These are phyloP conservation scores for Hippophae rhamnoides DNA, from an alignment of 306 rosid genomes.

Conservation along the genomic window DNA sequence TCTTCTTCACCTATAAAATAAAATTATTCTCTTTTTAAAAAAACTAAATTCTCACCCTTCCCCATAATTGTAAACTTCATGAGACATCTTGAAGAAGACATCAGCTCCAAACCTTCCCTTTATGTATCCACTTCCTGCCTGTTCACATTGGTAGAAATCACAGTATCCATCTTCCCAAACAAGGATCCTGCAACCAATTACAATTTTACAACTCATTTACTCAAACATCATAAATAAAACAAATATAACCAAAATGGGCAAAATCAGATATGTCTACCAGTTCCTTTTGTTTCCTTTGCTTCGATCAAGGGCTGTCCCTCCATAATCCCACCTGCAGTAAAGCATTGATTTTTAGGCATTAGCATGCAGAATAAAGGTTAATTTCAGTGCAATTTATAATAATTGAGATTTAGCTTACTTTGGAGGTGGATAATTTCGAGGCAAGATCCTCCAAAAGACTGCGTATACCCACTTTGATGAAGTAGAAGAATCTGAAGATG, in stretches of 20 bases:
- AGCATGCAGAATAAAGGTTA: neutral
- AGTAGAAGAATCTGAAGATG: constrained; percentile 38
- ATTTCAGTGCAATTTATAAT: neutral
- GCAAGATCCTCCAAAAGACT: constrained; percentile 77
- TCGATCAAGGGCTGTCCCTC: constrained; percentile 65
- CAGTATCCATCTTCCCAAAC: constrained; percentile 98
- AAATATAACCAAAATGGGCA: neutral
- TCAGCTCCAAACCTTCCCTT: constrained; percentile 66
- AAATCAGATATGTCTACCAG: constrained; percentile 36
- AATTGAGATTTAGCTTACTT: constrained; percentile 30
- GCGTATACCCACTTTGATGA: constrained; percentile 88
- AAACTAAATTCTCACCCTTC: constrained; percentile 54
- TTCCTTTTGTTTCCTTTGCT: constrained; percentile 83
- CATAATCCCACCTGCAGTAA: constrained; percentile 80
- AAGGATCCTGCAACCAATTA: constrained; percentile 51
- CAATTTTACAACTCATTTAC: neutral
- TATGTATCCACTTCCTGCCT: constrained; percentile 37
- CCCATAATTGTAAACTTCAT: constrained; percentile 87
- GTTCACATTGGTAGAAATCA: constrained; percentile 71
- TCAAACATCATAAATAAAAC: neutral
- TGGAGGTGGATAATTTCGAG: constrained; percentile 87
- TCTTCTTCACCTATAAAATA: neutral
- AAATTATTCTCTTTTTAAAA: too few relatives aligned
- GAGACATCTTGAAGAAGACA: constrained; percentile 93
- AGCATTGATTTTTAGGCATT: neutral